Conservation (phyloP, 306 rosid species). For the Trifolium repens region DNA sequence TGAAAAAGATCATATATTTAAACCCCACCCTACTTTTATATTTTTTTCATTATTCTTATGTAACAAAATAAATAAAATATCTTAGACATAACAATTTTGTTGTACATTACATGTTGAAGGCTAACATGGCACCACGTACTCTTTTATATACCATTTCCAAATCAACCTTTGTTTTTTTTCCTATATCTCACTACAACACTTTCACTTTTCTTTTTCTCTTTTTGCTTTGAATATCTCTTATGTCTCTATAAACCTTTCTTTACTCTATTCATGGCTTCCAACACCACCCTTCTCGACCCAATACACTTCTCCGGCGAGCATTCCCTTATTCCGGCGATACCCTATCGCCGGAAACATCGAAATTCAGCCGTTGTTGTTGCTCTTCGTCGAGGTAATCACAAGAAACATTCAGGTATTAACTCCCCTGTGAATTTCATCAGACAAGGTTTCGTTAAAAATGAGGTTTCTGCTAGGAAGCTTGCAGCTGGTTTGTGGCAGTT, state of each 20-base stretch:
- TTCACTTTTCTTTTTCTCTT: slow-evolving; percentile 13
- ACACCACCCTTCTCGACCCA: slow-evolving; percentile 32
- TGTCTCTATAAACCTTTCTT: slow-evolving; percentile 7
- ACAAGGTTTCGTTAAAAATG: neutral
- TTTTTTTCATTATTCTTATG: too few relatives aligned
- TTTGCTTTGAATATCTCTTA: neutral
- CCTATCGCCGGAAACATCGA: slow-evolving; percentile 39
- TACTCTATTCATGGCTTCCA: slow-evolving; percentile 40
- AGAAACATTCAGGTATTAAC: neutral
- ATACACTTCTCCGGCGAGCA: slow-evolving; percentile 31
- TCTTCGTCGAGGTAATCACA: slow-evolving; percentile 24
- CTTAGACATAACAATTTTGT: too few relatives aligned
- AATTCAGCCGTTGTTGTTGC: neutral
- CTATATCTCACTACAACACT: neutral
- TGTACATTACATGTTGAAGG: too few relatives aligned
- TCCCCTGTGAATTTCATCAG: slow-evolving; percentile 35
- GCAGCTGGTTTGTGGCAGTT: slow-evolving; percentile 68
- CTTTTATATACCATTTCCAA: neutral
- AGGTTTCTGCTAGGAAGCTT: slow-evolving; percentile 62
- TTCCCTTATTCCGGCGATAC: slow-evolving; percentile 19
- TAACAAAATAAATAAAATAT: too few relatives aligned
- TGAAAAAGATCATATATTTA: too few relatives aligned
- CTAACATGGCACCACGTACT: too few relatives aligned
- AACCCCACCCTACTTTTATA: too few relatives aligned
- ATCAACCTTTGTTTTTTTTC: neutral